Evolutionary conservation across 75 land plant species (phyloP).

Genomic region (Cryptomeria japonica): DNA sequence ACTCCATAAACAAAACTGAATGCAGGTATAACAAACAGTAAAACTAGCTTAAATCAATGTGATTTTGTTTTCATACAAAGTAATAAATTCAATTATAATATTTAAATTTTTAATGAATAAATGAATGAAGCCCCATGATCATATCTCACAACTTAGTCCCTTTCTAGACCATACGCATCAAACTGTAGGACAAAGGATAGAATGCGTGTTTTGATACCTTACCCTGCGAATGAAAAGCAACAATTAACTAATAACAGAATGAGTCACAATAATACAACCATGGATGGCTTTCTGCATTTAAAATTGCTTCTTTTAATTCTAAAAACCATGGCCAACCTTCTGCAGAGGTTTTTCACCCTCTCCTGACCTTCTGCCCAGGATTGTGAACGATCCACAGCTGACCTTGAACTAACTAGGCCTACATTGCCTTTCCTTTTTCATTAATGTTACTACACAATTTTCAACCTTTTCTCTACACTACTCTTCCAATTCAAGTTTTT

Average conservation of each 20-base stretch:
- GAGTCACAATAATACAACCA: not conserved
- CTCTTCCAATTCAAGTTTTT: not conserved
- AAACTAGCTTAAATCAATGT: not conserved
- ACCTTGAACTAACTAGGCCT: not conserved
- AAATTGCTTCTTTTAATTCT: not conserved
- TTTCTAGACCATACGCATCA: not conserved
- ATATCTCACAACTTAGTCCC: not conserved
- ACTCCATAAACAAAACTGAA: not conserved
- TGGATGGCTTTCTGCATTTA: not conserved
- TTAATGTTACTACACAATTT: not conserved
- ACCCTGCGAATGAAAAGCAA: too few species aligned
- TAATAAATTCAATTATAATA: too few species aligned
- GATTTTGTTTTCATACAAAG: too few species aligned
- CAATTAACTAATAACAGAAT: not conserved
- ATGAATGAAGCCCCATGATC: not conserved
- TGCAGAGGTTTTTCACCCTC: not conserved
- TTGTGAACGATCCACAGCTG: not conserved
- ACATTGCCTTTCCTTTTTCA: not conserved
- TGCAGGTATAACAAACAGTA: not conserved
- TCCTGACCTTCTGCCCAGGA: not conserved
- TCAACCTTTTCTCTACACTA: not conserved
- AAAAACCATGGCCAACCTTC: not conserved
- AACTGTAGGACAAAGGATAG: too few species aligned
- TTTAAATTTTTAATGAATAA: too few species aligned
- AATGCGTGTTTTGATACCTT: too few species aligned